These are phyloP conservation scores for Thalia dealbata DNA, from an alignment of 176 grass and related monocot species.

Conservation along the genomic window DNA sequence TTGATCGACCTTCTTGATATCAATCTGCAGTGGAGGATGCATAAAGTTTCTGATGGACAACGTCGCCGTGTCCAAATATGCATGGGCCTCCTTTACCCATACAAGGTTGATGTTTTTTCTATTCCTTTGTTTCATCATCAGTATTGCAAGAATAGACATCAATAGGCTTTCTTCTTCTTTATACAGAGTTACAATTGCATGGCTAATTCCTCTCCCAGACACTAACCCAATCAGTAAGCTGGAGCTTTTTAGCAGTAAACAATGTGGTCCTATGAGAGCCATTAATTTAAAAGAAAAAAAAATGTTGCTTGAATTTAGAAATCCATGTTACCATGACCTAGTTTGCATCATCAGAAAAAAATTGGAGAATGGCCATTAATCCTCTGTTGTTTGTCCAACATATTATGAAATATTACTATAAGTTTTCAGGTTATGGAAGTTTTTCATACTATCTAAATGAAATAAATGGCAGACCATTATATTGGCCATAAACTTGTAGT, in stretches of 20 bases:
- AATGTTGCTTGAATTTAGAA: not conserved
- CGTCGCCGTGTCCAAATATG: slow-evolving; percentile 94
- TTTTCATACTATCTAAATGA: not conserved
- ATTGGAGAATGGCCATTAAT: not conserved
- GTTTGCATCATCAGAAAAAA: not conserved
- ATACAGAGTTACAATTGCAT: not conserved
- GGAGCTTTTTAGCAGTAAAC: not conserved
- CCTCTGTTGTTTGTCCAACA: not conserved
- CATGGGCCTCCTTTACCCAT: slow-evolving; percentile 96
- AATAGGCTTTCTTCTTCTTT: not conserved
- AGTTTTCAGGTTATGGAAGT: not conserved
- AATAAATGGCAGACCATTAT: not conserved
- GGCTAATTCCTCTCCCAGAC: not conserved
- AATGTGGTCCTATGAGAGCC: not conserved
- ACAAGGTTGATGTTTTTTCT: slow-evolving; percentile 52
- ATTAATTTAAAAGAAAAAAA: not conserved
- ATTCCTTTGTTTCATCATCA: slow-evolving; percentile 11
- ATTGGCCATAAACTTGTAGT: not conserved
- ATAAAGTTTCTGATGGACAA: slow-evolving; percentile 98
- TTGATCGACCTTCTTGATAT: slow-evolving; percentile 90
- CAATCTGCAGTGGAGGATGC: slow-evolving; percentile 88
- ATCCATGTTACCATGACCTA: not conserved
- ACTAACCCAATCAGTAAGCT: not conserved
- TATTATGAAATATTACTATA: not conserved
- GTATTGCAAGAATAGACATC: not conserved